A percentile compares a stretch with the other conserved stretches of the same genome.
Evolutionary conservation across 23 red algal genomes (phyloP).

Genomic region (Agarophyton chilense): DNA sequence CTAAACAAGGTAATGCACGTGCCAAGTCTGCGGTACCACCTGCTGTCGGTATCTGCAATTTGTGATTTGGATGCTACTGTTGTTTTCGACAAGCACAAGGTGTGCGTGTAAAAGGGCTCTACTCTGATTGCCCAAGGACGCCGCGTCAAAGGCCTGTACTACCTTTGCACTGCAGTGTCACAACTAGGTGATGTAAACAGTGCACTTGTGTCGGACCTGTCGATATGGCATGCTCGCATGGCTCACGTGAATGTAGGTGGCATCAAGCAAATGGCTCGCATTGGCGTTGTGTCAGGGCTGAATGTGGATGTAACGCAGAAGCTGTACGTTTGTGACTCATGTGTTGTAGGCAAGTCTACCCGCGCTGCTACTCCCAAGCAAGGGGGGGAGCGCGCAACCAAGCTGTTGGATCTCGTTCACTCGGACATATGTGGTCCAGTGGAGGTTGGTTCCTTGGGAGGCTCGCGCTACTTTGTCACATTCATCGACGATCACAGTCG

Average conservation of each 20-base stretch:
- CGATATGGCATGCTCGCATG: constrained; percentile 31
- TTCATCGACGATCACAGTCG: constrained; percentile 24
- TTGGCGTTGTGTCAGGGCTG: not conserved
- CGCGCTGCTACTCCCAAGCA: constrained; percentile 29
- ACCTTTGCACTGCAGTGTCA: not conserved
- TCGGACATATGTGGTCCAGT: constrained; percentile 36
- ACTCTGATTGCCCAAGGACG: not conserved
- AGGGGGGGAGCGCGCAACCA: constrained; percentile 1
- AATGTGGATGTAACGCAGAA: constrained; percentile 17
- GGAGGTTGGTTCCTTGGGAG: not conserved
- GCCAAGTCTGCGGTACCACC: not conserved
- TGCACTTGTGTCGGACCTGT: not conserved
- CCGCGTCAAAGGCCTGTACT: not conserved
- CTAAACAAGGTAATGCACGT: not conserved
- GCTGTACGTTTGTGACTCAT: constrained; percentile 41
- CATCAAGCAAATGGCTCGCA: constrained; percentile 5
- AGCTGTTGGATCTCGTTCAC: not conserved
- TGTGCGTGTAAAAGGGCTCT: not conserved
- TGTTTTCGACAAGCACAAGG: constrained; percentile 13
- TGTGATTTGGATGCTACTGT: not conserved
- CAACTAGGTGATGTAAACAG: not conserved
- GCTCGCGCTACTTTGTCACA: constrained; percentile 51
- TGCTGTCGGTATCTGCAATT: too few relatives aligned
- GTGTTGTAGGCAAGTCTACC: not conserved
- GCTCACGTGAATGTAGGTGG: constrained; percentile 41